Conservation (phyloP, 1,284 basidiomycete genomes). For the Ustilago bromivora region DNA sequence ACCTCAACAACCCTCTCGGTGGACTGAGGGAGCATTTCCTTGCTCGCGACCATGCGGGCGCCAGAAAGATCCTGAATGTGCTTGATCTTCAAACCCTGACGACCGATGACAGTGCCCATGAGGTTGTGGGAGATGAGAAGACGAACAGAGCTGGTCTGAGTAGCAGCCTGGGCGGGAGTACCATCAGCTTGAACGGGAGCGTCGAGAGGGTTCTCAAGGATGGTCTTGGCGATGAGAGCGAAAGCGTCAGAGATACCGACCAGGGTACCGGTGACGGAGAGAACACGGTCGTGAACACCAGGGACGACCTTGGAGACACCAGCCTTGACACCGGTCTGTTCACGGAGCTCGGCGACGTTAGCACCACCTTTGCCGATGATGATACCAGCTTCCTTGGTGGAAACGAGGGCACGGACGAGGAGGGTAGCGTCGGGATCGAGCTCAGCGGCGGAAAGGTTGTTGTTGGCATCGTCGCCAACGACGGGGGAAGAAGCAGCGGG, state of each 20-base stretch:
- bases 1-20: constrained; percentile 88
- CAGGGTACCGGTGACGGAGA: constrained; percentile 90
- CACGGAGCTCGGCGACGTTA: constrained; percentile 95
- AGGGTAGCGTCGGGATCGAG: constrained; percentile 58
- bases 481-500: constrained; percentile 16
- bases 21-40: constrained; percentile 70
- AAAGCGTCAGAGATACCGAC: constrained; percentile 96
- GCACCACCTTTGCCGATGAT: constrained; percentile 85
- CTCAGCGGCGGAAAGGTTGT: constrained; percentile 13
- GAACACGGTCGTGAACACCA: constrained; percentile 95
- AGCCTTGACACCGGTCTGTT: constrained; percentile 94
- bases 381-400: constrained; percentile 68
- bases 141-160: constrained; percentile 86
- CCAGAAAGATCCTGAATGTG: constrained; percentile 70
- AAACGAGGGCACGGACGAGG: constrained; percentile 62
- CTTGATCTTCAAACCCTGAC: constrained; percentile 70
- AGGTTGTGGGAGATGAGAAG: constrained; percentile 71
- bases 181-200: constrained; percentile 71
- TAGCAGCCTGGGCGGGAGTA: constrained; percentile 76
- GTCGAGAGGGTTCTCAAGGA: constrained; percentile 74
- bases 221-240: constrained; percentile 90
- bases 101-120: constrained; percentile 70
- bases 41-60: constrained; percentile 69
- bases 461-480: constrained; percentile 32
- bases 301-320: constrained; percentile 98